Conservation (phyloP, 805 yeast species). For the Nakazawaea ernobii region DNA sequence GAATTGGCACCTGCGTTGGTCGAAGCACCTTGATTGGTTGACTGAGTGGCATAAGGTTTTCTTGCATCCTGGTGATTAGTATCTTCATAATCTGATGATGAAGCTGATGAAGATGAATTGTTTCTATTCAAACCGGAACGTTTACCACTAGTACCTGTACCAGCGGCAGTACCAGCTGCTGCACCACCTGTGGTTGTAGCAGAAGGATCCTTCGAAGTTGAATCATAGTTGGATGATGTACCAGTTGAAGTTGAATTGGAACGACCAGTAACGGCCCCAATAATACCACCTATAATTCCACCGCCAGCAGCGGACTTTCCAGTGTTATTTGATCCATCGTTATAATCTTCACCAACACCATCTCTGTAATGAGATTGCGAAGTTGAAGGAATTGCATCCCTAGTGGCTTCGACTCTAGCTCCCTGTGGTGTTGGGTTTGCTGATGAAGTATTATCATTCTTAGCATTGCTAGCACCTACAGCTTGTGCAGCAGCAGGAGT, state of each 20-base stretch:
- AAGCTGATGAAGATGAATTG: background rate
- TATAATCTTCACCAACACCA: background rate
- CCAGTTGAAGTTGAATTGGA: background rate
- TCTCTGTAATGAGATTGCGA: background rate
- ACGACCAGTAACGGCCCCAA: slow-evolving; percentile 4
- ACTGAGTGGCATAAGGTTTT: background rate
- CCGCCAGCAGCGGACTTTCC: slow-evolving; percentile 14
- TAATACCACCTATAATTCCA: slow-evolving; percentile 11
- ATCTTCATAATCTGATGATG: background rate
- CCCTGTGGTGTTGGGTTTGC: background rate
- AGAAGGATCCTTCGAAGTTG: background rate
- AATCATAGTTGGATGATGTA: background rate
- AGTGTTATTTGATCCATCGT: slow-evolving; percentile 2
- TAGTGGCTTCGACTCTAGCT: slow-evolving; percentile 1
- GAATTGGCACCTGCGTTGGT: background rate
- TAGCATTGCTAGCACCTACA: slow-evolving; percentile 1
- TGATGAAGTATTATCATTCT: background rate
- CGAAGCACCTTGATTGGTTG: background rate
- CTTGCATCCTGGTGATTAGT: background rate
- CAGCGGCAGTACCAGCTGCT: background rate
- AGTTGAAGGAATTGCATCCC: background rate
- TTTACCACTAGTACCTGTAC: slow-evolving; percentile 1
- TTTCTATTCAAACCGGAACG: background rate
- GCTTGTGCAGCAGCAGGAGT: slow-evolving; percentile 3
- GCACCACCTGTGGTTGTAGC: slow-evolving; percentile 3